phyloP scores from a whole-genome alignment of 2,329 filamentous ascomycete genomes.

The Stagonosporopsis chrysanthemi region DNA sequence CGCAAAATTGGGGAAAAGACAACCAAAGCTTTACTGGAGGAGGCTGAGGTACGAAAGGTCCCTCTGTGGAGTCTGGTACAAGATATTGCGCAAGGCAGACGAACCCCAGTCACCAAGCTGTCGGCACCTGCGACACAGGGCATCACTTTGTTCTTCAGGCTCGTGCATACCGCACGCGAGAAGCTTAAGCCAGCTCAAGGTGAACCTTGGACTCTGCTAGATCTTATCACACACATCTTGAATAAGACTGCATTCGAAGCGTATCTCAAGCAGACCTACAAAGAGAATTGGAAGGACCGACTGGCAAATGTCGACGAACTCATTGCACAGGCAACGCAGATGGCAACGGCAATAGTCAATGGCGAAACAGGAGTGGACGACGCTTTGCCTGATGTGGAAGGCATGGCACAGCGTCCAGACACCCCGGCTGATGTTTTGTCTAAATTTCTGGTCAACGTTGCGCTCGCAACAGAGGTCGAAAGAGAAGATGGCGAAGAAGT shows the following conservation, averaged over 20 bases:
- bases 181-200: conserved; percentile 60
- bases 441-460: conserved; percentile 87
- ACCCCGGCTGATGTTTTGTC: conserved; percentile 71
- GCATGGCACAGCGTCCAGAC: conserved; percentile 66
- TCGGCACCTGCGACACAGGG: conserved; percentile 64
- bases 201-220: conserved; percentile 49
- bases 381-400: conserved; percentile 71
- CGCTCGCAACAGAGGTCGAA: conserved; percentile 75
- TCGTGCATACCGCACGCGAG: conserved; percentile 65
- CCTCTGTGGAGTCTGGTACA: conserved; percentile 81
- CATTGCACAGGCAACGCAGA: conserved; percentile 78
- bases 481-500: conserved; percentile 65
- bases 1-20: conserved; percentile 83
- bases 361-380: conserved; percentile 55
- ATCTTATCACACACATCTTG: conserved; percentile 64
- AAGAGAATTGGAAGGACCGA: conserved; percentile 69
- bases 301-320: conserved; percentile 93
- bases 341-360: conserved; percentile 58
- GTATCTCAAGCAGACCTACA: conserved; percentile 75
- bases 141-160: conserved; percentile 64
- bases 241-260: conserved; percentile 74
- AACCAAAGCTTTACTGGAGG: conserved; percentile 74
- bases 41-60: conserved; percentile 73
- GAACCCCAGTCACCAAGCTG: conserved; percentile 61
- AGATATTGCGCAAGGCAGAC: conserved; percentile 61